A percentile compares a stretch with the other conserved stretches of the same genome.
Evolutionary conservation across 331 rosid genomes (phyloP).

Genomic region (Cydonia oblonga): DNA sequence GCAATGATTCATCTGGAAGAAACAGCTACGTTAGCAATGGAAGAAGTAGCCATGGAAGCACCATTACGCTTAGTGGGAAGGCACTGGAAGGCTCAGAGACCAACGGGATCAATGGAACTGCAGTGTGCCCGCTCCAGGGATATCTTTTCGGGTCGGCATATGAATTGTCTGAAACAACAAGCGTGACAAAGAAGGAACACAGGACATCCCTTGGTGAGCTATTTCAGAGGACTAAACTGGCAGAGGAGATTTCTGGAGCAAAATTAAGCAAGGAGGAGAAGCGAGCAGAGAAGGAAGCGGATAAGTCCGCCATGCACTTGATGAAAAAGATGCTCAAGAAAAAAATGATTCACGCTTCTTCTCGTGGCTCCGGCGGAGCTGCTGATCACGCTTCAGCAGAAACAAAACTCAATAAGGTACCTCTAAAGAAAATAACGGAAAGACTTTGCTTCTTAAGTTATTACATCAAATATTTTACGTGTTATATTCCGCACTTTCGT

Average conservation of each 20-base stretch:
- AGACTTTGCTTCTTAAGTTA: background rate
- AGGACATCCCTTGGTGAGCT: conserved; percentile 93
- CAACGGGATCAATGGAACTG: conserved; percentile 36
- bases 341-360: conserved; percentile 57
- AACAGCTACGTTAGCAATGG: conserved; percentile 80
- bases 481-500: background rate
- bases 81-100: conserved; percentile 42
- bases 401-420: conserved; percentile 84
- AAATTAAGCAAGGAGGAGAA: conserved; percentile 49
- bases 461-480: background rate
- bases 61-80: conserved; percentile 69
- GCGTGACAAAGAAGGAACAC: conserved; percentile 65
- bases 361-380: conserved; percentile 36
- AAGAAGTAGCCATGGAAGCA: conserved; percentile 82
- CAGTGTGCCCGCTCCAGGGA: conserved; percentile 77
- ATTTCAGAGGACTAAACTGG: conserved; percentile 72
- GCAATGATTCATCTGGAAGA: conserved; percentile 70
- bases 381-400: conserved; percentile 62
- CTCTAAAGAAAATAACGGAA: background rate
- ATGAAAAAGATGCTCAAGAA: conserved; percentile 75
- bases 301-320: conserved; percentile 62
- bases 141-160: conserved; percentile 82
- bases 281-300: conserved; percentile 24
- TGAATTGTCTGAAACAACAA: conserved; percentile 61
- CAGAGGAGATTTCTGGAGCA: conserved; percentile 47